Base-by-base conservation (phyloP, 805 yeast genomes). In the Tetrapisispora fleetii region DNA sequence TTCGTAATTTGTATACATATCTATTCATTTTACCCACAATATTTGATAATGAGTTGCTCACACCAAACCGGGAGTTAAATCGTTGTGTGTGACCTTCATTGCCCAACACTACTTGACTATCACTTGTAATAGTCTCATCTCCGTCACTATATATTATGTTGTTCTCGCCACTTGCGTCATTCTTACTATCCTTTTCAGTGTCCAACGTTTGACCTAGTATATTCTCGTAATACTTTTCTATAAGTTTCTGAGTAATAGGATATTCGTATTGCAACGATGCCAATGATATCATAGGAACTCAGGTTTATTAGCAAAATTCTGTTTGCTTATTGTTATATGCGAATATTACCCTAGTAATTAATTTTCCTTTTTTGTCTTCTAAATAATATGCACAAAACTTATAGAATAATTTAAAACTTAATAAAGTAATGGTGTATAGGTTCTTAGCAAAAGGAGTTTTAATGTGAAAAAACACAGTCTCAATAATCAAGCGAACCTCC, bases 231-330 rank as follows among this genome's bases (percentile, higher is more conserved):
- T 58, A 56, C 37, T 54, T 53, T 40, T 50, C 54, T 24, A 58
- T 56, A 14, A 58, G 44, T 27, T 54, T 47, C 52, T 55, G 51
- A 43, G 58, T 54, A 45, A 64, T 57, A 54, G 63, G 40, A 54
- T 58, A 45, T 14, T 45, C 43, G 16, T 45, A 27, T 27, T 37
- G 44, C 27, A 41, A 28, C 13, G 44, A 30, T 4, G 44, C 37
- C 22, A 41, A 30, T 17, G 44, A 41, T 3, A 30, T 41, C 44
- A 41, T 30, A 32, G 33, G 14, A 19, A 40, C 24, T 19, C 28
- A 24, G 10, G 14, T 32, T 6, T 32, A 32, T 32, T 32, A 24
- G 28, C 28, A 24, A 24, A 24, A 6, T 24, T 8, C 8, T 4
- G 28, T 8, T 8, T 24, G 28, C 8, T 24, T 24, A 24, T 24